Percentiles rank a stretch among this genome's conserved stretches.
phyloP scores from a whole-genome alignment of 768 basidiomycete genomes.

The Phanerochaete sordida region DNA sequence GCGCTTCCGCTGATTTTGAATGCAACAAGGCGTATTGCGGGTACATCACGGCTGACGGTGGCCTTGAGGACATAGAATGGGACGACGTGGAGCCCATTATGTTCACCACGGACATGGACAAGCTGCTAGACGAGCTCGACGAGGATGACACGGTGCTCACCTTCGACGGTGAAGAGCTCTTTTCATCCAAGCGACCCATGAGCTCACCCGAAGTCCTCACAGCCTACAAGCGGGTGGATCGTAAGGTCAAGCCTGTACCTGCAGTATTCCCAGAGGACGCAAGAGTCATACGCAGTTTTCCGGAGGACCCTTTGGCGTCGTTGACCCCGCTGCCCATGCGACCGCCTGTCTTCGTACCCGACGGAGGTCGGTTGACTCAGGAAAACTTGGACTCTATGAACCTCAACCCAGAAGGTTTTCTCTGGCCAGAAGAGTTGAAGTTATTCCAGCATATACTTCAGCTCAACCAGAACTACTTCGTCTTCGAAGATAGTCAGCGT shows the following conservation, averaged over 20 bases:
- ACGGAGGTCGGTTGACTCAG: slow-evolving; percentile 14
- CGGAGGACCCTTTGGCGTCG: slow-evolving; percentile 30
- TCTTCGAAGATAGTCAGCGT: slow-evolving; percentile 19
- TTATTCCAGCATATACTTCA: slow-evolving; percentile 19
- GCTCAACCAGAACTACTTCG: slow-evolving; percentile 15
- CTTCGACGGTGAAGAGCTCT: not conserved
- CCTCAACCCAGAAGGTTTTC: slow-evolving; percentile 24
- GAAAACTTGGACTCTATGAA: slow-evolving; percentile 21
- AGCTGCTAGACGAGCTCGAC: not conserved
- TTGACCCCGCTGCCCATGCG: slow-evolving; percentile 25
- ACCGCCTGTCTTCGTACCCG: slow-evolving; percentile 30
- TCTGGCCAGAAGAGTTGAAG: slow-evolving; percentile 28
- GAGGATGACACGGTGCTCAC: slow-evolving; percentile 2
- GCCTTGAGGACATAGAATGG: too few relatives aligned
- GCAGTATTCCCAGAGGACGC: slow-evolving; percentile 29
- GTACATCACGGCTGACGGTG: too few relatives aligned
- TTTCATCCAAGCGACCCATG: not conserved
- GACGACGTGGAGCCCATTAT: not conserved
- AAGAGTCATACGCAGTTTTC: slow-evolving; percentile 26
- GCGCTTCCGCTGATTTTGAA: too few relatives aligned
- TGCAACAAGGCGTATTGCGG: too few relatives aligned
- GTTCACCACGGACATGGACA: not conserved
- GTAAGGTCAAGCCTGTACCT: slow-evolving; percentile 6
- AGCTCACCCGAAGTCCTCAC: not conserved
- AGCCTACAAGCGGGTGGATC: slow-evolving; percentile 8